A percentile compares a stretch with the other conserved stretches of the same genome.
Conservation (phyloP, 148 eudicot species). For the Camellia lanceoleosa region DNA sequence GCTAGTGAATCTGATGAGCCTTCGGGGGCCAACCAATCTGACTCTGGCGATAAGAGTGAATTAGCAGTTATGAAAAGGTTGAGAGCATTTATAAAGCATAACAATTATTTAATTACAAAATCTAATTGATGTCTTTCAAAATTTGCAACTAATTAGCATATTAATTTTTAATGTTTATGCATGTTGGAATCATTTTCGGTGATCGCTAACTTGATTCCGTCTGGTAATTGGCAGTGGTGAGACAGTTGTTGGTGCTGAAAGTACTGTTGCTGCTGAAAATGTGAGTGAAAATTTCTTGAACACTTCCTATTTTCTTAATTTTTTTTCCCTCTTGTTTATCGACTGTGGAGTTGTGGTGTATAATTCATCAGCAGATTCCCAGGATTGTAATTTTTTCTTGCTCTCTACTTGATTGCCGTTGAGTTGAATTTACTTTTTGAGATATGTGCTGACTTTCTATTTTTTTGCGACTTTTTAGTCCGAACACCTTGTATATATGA, state of each 20-base stretch:
- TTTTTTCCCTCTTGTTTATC: neutral
- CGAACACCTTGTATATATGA: neutral
- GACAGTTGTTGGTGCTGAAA: neutral
- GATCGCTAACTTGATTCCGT: slow-evolving; percentile 18
- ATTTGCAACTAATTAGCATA: neutral
- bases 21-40: slow-evolving; percentile 27
- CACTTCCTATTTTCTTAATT: neutral
- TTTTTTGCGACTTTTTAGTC: neutral
- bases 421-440: neutral
- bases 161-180: neutral
- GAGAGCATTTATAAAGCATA: slow-evolving; percentile 7
- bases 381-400: neutral
- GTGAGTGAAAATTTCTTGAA: slow-evolving; percentile 41
- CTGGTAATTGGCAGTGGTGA: slow-evolving; percentile 44
- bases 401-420: neutral
- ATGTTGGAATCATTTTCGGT: neutral
- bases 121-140: neutral
- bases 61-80: slow-evolving; percentile 44
- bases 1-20: slow-evolving; percentile 58
- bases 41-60: slow-evolving; percentile 36
- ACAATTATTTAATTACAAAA: neutral
- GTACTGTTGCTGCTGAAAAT: too few species aligned
- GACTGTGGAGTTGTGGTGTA: neutral
- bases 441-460: neutral
- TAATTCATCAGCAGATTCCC: neutral